Conservation (phyloP, 2,329 filamentous ascomycete genomes). For the Cladosporium halotolerans region DNA sequence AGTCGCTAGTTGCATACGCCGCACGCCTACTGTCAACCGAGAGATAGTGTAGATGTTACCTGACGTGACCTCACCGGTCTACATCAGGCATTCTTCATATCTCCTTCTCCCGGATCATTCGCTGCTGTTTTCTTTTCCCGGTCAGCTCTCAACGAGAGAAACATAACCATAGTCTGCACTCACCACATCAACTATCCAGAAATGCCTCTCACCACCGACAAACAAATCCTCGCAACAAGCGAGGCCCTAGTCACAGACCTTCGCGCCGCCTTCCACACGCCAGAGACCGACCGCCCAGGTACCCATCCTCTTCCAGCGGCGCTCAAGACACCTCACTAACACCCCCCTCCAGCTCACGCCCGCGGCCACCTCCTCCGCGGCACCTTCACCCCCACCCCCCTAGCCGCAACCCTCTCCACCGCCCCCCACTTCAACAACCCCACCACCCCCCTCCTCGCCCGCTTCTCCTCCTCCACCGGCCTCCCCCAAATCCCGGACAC, state of each 20-base stretch:
- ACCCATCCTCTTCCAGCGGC: neutral
- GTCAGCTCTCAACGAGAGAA: neutral
- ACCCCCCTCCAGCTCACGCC: conserved; percentile 43
- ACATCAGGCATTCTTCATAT: too few species aligned
- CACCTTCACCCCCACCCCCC: conserved; percentile 44
- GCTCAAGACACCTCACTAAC: conserved; percentile 2
- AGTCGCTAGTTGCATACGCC: too few species aligned
- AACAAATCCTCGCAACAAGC: conserved; percentile 17
- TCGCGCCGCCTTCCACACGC: conserved; percentile 21
- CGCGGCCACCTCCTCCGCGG: conserved; percentile 48
- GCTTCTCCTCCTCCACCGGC: conserved; percentile 25
- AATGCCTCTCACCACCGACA: conserved; percentile 23
- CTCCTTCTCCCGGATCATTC: too few species aligned
- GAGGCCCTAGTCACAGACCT: conserved; percentile 19
- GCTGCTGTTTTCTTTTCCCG: too few species aligned
- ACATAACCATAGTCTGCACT: neutral
- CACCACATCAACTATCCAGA: neutral
- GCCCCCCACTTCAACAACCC: conserved; percentile 22
- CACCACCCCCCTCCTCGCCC: conserved; percentile 21
- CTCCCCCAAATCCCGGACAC: conserved; percentile 24
- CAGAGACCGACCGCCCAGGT: conserved; percentile 22
- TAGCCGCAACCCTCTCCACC: conserved; percentile 37
- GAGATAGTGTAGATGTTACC: too few species aligned
- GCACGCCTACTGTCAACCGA: too few species aligned
- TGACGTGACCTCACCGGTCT: too few species aligned